Evolutionary conservation across 345 rosid species (phyloP).

Genomic region (Populus alba): DNA sequence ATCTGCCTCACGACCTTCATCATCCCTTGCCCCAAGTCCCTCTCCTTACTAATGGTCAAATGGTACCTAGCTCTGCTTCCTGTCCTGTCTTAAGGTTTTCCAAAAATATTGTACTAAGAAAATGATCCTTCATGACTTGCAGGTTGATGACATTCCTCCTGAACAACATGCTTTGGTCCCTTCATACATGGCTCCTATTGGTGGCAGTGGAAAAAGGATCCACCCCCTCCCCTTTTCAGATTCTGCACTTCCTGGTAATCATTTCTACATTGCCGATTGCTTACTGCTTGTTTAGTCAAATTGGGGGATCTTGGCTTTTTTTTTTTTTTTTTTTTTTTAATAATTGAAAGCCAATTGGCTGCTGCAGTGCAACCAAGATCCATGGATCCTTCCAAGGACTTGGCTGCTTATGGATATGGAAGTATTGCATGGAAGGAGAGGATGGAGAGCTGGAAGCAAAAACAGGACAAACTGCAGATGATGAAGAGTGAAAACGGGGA

Average conservation of each 20-base stretch:
- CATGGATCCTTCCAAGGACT: neutral
- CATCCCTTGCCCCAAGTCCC: neutral
- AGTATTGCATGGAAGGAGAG: neutral
- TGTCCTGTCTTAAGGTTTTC: neutral
- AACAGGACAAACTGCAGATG: neutral
- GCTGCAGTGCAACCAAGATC: neutral
- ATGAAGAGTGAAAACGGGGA: neutral
- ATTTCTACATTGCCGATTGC: too few species aligned
- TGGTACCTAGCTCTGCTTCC: neutral
- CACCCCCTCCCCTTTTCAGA: neutral
- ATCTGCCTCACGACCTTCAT: neutral
- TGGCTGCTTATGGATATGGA: neutral
- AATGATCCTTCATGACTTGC: neutral
- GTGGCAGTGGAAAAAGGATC: neutral
- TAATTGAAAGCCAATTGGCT: neutral
- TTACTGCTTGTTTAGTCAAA: too few species aligned
- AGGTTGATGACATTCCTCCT: neutral
- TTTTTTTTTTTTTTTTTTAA: too few species aligned
- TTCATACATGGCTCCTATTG: neutral
- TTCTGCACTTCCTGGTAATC: neutral
- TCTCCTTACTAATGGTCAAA: neutral
- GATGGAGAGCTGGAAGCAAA: neutral
- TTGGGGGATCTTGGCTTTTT: neutral
- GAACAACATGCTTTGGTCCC: neutral
- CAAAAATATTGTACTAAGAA: too few species aligned